Evolutionary conservation across 1,284 basidiomycete species (phyloP), one percentile per base, ranked within the genome.

Genomic region (Ustilago bromivora): DNA sequence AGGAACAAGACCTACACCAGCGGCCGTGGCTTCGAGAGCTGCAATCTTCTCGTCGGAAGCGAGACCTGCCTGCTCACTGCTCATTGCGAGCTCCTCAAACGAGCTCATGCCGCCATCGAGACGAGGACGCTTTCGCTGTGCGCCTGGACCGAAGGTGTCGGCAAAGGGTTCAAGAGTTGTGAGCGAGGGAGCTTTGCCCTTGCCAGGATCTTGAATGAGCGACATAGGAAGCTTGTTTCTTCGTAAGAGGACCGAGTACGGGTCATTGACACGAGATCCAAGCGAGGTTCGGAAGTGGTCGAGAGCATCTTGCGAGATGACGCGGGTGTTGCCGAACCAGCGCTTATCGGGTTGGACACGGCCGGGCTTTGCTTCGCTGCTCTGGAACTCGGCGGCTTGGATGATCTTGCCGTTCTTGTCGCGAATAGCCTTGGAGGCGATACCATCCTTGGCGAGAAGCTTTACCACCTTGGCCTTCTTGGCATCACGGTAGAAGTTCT

Each of bases 311-410:
- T 86, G 84, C 6, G 76, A 80, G 86, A 99, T 98, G 60, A 98
- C 96, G 84, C 97, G 90, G 12, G 97, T 99, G 88, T 99, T 99
- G 55, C 96, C 69, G 69, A 86, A 86, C 84, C 84, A 86, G 34
- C 84, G 79, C 58, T 83, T 76, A 69, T 86, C 84, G 5, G 84
- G 84, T 71, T 85, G 84, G 15, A 86, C 84, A 46, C 84, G 82
- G 23, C 84, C 84, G 5, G 84, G 84, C 71, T 78, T 83, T 32
- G 84, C 84, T 51, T 85, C 84, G 54, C 76, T 80, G 70, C 77
- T 80, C 62, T 86, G 84, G 65, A 85, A 86, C 61, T 84, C 82
- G 36, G 73, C 73, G 9, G 81, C 79, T 69, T 84, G 72, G 55
- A 85, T 80, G 69, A 86, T 65, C 31, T 85, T 84, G 52, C 84